Conservation (phyloP, 306 rosid genomes). For the Elaeagnus macrophylla region DNA sequence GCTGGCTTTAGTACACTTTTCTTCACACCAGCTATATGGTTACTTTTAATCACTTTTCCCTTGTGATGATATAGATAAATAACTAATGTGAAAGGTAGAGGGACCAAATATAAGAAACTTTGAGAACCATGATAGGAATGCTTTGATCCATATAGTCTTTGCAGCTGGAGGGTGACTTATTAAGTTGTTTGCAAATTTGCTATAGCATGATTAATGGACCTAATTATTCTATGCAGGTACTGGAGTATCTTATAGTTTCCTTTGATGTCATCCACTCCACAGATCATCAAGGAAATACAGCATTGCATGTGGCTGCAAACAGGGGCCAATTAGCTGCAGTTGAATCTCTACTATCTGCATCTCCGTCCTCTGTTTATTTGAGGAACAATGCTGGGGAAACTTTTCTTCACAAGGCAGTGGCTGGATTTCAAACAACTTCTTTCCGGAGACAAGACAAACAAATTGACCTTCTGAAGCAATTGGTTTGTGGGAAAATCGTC, state of each 20-base stretch:
- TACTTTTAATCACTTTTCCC: too few relatives aligned
- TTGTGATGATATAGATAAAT: too few relatives aligned
- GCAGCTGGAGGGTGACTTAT: background rate
- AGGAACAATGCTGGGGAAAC: slow-evolving; percentile 72
- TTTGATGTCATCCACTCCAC: slow-evolving; percentile 53
- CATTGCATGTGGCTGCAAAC: slow-evolving; percentile 80
- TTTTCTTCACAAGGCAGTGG: slow-evolving; percentile 77
- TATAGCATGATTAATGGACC: background rate
- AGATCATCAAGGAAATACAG: slow-evolving; percentile 77
- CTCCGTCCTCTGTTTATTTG: slow-evolving; percentile 39
- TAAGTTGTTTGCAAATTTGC: background rate
- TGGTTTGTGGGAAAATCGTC: slow-evolving; percentile 40
- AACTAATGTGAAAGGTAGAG: too few relatives aligned
- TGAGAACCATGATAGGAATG: too few relatives aligned
- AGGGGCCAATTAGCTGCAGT: slow-evolving; percentile 75
- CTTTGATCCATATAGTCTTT: background rate
- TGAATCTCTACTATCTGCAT: slow-evolving; percentile 59
- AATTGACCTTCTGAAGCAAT: slow-evolving; percentile 59
- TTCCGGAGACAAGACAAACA: slow-evolving; percentile 80
- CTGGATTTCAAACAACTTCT: slow-evolving; percentile 71
- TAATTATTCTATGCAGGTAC: slow-evolving; percentile 44
- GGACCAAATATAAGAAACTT: too few relatives aligned
- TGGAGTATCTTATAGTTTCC: slow-evolving; percentile 48
- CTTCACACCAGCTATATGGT: too few relatives aligned
- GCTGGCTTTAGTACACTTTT: too few relatives aligned